Percentiles rank a stretch among this genome's conserved stretches.
Conservation (phyloP, 768 basidiomycete species). For the Brasilioporus rufonigricans region DNA sequence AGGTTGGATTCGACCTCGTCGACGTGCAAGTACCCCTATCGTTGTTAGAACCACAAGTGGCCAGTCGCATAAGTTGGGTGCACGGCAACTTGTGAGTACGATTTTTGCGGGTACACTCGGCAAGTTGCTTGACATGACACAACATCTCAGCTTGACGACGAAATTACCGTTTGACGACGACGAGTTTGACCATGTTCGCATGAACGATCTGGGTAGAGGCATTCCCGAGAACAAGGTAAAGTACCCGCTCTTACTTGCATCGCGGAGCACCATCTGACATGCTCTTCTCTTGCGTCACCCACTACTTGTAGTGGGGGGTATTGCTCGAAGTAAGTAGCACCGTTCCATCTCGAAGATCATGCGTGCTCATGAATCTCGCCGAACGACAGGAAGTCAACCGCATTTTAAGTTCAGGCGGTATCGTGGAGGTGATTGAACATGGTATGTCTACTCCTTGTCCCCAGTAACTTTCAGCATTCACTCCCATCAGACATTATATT, state of each 20-base stretch:
- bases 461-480: background rate
- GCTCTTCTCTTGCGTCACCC: background rate
- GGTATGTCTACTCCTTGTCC: slow-evolving; percentile 39
- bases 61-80: slow-evolving; percentile 63
- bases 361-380: slow-evolving; percentile 5
- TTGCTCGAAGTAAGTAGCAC: slow-evolving; percentile 54
- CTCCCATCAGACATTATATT: slow-evolving; percentile 61
- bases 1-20: slow-evolving; percentile 81
- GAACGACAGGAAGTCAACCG: slow-evolving; percentile 65
- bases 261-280: slow-evolving; percentile 4
- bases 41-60: slow-evolving; percentile 48
- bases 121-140: background rate
- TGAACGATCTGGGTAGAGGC: slow-evolving; percentile 60
- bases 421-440: slow-evolving; percentile 71
- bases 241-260: background rate
- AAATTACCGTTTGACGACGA: slow-evolving; percentile 81
- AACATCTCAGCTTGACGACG: slow-evolving; percentile 56
- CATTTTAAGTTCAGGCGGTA: slow-evolving; percentile 65
- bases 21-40: slow-evolving; percentile 65
- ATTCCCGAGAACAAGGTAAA: slow-evolving; percentile 73
- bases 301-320: slow-evolving; percentile 53
- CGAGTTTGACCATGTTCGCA: slow-evolving; percentile 79
- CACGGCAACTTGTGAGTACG: slow-evolving; percentile 73
- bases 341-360: background rate
- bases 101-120: background rate